Evolutionary conservation across 371 early-diverging fungal genomes (phyloP), one percentile per base, ranked within the genome.

Genomic region (Mortierella sp.): DNA sequence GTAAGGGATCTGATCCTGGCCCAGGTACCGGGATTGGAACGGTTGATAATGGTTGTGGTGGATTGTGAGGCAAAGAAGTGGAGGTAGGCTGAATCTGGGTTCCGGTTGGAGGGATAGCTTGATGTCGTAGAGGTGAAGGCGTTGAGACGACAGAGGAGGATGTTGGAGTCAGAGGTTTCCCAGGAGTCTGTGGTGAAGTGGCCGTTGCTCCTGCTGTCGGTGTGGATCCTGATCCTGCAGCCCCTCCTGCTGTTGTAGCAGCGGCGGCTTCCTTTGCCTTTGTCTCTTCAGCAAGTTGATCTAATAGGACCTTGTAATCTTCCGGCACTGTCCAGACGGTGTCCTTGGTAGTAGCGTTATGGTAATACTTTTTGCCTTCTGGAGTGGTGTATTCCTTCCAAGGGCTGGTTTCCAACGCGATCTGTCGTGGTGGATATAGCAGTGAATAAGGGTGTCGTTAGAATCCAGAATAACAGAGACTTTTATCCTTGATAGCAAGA

Each of bases 321-420:
- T 80, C 84, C 13, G 98, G 96, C 51, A 89, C 86, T 22, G 91
- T 90, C 98, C 97, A 96, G 10, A 88, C 90, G 0, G 96, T 93
- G 52, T 88, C 86, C 60, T 94, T 92, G 44, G 96, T 95, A 29
- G 80, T 79, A 10, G 83, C 73, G 78, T 97, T 92, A 78, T 92
- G 92, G 73, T 95, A 98, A 78, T 98, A 98, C 60, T 91, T 91
- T 47, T 91, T 90, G 1, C 95, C 96, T 43, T 91, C 90, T 7
- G 91, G 87, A 1, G 91, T 88, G 34, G 89, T 87, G 68, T 92
- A 95, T 74, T 95, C 95, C 79, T 95, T 95, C 97, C 97, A 97
- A 28, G 85, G 82, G 61, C 88, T 87, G 19, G 79, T 70, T 39
- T 86, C 86, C 57, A 93, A 79, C 43, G 90, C 91, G 66, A 81